Evolutionary conservation across 2,329 filamentous ascomycete genomes (phyloP).

Genomic region (Curvularia verruculosa): DNA sequence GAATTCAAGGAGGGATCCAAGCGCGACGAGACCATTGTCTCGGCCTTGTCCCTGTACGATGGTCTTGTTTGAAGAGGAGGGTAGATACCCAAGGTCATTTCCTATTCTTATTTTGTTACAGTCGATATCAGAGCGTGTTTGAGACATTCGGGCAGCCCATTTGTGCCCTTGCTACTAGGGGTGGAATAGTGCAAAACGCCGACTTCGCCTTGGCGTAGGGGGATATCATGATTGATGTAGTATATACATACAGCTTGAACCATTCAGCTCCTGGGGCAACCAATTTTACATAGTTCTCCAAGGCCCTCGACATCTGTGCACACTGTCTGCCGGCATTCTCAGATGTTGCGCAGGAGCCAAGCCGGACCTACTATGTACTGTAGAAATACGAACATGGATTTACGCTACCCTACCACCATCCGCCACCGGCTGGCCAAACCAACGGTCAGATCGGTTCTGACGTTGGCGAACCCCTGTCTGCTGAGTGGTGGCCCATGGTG

Average conservation of each 20-base stretch:
- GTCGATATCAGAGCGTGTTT: conserved; percentile 51
- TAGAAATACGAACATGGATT: not conserved
- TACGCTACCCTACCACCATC: not conserved
- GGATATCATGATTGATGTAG: conserved; percentile 45
- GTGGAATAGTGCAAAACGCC: conserved; percentile 35
- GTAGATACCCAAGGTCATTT: conserved; percentile 35
- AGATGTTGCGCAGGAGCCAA: not conserved
- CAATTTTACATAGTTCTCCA: conserved; percentile 7
- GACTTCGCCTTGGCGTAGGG: conserved; percentile 41
- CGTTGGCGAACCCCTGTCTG: conserved; percentile 11
- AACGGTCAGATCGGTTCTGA: not conserved
- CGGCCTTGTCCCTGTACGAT: conserved; percentile 93
- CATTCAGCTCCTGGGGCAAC: conserved; percentile 18
- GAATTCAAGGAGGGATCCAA: conserved; percentile 99
- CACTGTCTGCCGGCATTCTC: not conserved
- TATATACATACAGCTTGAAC: conserved; percentile 42
- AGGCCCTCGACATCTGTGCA: not conserved
- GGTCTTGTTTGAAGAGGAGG: conserved; percentile 73
- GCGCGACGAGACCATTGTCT: conserved; percentile 98
- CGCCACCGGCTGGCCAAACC: not conserved
- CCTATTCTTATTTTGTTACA: conserved; percentile 36
- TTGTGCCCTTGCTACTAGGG: conserved; percentile 40
- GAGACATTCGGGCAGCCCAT: conserved; percentile 38
- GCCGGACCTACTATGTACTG: too few species aligned
- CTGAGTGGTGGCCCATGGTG: conserved; percentile 13